Evolutionary conservation across 306 rosid species (phyloP), one percentile per base, ranked within the genome.

Genomic region (Inga leiocalycina): DNA sequence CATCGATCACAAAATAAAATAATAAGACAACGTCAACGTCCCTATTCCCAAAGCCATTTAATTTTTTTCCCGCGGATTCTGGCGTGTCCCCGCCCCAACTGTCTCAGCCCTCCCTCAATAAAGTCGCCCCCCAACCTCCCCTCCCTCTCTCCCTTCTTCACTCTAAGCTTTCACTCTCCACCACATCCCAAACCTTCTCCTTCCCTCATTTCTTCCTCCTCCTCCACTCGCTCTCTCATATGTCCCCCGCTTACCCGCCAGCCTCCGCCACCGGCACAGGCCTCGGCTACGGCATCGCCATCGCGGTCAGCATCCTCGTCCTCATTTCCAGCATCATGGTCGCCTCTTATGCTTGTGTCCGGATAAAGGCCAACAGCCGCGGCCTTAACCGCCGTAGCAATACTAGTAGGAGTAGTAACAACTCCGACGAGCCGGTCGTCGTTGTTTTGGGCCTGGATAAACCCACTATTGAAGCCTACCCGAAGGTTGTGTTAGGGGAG

Each of bases 261-360:
- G 14, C 77, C 10, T 49, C 86, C 39, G n/a, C 85, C 35, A n/a
- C 92, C 44, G 90, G 90, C n/a, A 92, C 84, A 2, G 88, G 93
- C 35, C 90, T 91, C 39, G 92, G 95, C 32, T 91, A 91, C 74
- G 92, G 92, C 84, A 91, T 91, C 0, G 91, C 93, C 74, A 90
- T 91, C 10, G 90, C 92, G n/a, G 87, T 91, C 22, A 90, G 92
- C 89, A 90, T 91, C 73, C 95, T 91, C 34, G 92, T 91, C 49
- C 90, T 91, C 80, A 84, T 91, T 83, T 90, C 95, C 78, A 85
- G 92, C 76, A 88, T 91, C 88, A 91, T 90, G 95, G 91, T 91
- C 20, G 88, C 88, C 41, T 91, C 93, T 52, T 91, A 91, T 78
- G 84, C 84, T 6, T 91, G 93, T 37, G 85, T 90, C 77, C 88